Evolutionary conservation across 176 grass and related monocot genomes (phyloP), one percentile per base, ranked within the genome.

Genomic region (Carex littledalei): DNA sequence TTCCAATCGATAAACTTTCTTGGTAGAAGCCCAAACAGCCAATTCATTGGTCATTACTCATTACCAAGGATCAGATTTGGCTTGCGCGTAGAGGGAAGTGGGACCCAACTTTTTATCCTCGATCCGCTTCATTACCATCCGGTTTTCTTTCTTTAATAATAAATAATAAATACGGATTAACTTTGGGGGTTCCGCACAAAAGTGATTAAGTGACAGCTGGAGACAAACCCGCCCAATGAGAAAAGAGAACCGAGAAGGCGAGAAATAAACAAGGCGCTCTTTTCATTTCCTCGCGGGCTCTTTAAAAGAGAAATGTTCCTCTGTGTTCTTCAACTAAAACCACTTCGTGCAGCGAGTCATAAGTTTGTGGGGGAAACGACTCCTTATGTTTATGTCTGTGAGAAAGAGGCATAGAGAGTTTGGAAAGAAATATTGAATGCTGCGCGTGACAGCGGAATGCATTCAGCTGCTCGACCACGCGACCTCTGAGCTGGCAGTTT

Each of bases 381-480:
- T 82, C 13, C 0, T 82, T 37, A 67, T 24, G 7, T 47, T 1
- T 84, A 16, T 37, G 1, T 12, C n/a, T 24, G 4, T 49, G 32
- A 6, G 7, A 63, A 49, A 3, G 1, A 13, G 6, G 57, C 1
- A 45, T 67, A 20, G 53, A 47, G 6, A 56, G 17, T 8, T 83
- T 43, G 18, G 0, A 67, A 43, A 43, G 9, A 6, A 24, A 56
- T 79, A 57, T 79, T 58, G 78, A 43, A 80, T 18, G 62, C 67
- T 35, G 78, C 37, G 13, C 71, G 67, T 49, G 56, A 67, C 73
- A 45, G 43, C 17, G n/a, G 88, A 81, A 63, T 86, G 84, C 86
- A 81, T 81, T 88, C 86, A 81, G 86, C 86, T 76, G 73, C 88
- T 54, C 88, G 91, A 90, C 91, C 86, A 88, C 88, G 86, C 84